phyloP scores from a whole-genome alignment of 352 stramenopile genomes.

The Phytophthora quininea region DNA sequence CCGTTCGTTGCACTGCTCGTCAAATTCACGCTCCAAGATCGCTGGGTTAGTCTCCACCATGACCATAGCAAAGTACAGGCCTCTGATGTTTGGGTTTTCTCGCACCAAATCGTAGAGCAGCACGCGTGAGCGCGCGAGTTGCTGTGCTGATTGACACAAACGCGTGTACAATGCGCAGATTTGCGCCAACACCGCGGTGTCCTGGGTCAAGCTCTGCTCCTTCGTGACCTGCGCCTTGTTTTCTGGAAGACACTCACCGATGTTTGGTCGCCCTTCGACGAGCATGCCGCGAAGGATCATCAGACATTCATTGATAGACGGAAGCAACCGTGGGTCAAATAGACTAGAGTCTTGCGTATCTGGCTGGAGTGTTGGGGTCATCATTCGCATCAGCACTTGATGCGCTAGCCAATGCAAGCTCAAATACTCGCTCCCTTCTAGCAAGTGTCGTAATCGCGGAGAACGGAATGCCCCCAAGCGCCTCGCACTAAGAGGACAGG shows the following conservation, averaged over 20 bases:
- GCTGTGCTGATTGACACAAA: constrained; percentile 34
- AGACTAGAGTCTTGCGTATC: background rate
- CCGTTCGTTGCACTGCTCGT: constrained; percentile 31
- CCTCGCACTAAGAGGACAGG: constrained; percentile 30
- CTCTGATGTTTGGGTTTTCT: constrained; percentile 46
- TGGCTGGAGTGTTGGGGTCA: constrained; percentile 1
- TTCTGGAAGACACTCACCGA: constrained; percentile 17
- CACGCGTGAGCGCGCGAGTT: constrained; percentile 35
- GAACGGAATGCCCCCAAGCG: constrained; percentile 34
- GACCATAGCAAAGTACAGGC: constrained; percentile 40
- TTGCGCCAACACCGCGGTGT: constrained; percentile 52
- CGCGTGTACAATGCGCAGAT: constrained; percentile 42
- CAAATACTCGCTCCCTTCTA: constrained; percentile 23
- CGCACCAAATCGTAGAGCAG: constrained; percentile 54
- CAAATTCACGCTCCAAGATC: constrained; percentile 40
- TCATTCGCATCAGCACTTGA: constrained; percentile 28
- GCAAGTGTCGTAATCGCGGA: constrained; percentile 31
- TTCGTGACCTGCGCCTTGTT: constrained; percentile 9
- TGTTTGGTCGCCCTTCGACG: constrained; percentile 15
- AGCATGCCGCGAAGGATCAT: constrained; percentile 25
- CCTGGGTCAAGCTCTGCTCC: constrained; percentile 29
- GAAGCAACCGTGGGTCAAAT: constrained; percentile 1
- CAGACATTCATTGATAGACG: constrained; percentile 36
- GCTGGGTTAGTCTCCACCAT: constrained; percentile 47
- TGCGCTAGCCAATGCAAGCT: constrained; percentile 34